Percentiles rank a stretch among this genome's conserved stretches.
These are phyloP conservation scores for Talaromyces wortmannii DNA, from an alignment of 495 filamentous ascomycete genomes.

Conservation along the genomic window DNA sequence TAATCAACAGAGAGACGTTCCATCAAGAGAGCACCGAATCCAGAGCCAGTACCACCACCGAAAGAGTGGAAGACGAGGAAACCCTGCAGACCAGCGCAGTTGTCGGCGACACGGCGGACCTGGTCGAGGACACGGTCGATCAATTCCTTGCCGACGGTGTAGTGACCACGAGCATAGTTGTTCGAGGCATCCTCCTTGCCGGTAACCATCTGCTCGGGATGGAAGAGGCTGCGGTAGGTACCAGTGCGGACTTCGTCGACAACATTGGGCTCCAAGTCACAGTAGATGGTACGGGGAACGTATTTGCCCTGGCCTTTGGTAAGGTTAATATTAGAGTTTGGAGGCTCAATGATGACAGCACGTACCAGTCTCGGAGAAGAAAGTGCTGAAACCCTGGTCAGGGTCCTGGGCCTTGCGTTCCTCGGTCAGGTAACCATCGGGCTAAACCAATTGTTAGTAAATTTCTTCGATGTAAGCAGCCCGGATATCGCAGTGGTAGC, in stretches of 20 bases:
- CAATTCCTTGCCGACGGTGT: constrained; percentile 98
- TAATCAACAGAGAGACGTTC: constrained; percentile 97
- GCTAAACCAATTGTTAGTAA: constrained; percentile 46
- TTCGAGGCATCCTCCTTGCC: constrained; percentile 99
- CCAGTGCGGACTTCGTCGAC: constrained; percentile 99
- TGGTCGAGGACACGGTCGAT: constrained; percentile 96
- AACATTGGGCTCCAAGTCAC: constrained; percentile 98
- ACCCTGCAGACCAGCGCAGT: constrained; percentile 94
- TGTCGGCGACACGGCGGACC: constrained; percentile 91
- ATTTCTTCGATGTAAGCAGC: constrained; percentile 17
- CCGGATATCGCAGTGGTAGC: constrained; percentile 10
- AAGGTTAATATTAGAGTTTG: constrained; percentile 11
- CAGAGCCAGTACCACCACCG: constrained; percentile 96
- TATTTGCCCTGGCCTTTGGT: constrained; percentile 90
- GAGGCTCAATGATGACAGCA: background rate
- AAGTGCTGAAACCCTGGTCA: constrained; percentile 98
- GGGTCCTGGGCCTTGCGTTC: constrained; percentile 89
- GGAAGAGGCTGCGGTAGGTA: constrained; percentile 91
- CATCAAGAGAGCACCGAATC: constrained; percentile 96
- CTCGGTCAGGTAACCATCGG: constrained; percentile 97
- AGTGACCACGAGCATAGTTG: constrained; percentile 98
- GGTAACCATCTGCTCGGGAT: constrained; percentile 98
- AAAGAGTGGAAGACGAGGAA: constrained; percentile 99
- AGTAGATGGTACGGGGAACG: constrained; percentile 98
- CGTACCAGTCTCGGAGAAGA: constrained; percentile 99